Conservation (phyloP, 306 rosid genomes). For the Urtica urens region DNA sequence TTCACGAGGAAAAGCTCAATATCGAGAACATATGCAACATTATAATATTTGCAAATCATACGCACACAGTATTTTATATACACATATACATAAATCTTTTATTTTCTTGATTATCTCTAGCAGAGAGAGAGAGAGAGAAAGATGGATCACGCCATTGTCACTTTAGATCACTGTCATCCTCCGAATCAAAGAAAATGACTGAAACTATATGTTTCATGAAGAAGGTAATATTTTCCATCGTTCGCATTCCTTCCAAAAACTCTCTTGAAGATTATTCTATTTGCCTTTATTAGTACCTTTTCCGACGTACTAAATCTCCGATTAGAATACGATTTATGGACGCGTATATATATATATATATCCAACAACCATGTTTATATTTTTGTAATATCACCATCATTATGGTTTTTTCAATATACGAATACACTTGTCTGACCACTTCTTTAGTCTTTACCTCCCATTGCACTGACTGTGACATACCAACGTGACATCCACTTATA, state of each 20-base stretch:
- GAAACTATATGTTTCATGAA: conserved; percentile 13
- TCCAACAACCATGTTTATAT: no score
- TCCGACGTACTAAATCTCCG: no score
- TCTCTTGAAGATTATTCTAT: neutral
- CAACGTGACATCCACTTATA: neutral
- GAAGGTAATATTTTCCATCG: conserved; percentile 5
- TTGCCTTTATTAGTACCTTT: no score
- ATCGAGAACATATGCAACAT: neutral
- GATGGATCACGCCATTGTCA: neutral
- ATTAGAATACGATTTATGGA: no score
- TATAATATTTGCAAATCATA: no score
- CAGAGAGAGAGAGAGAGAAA: neutral
- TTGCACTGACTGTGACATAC: conserved; percentile 10
- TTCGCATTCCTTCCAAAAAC: neutral
- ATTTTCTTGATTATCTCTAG: neutral
- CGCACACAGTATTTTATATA: neutral
- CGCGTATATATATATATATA: no score
- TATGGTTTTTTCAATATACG: conserved; percentile 23
- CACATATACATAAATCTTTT: neutral
- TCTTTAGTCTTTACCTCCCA: conserved; percentile 44
- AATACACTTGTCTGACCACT: conserved; percentile 32
- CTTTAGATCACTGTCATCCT: neutral
- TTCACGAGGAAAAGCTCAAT: conserved; percentile 17
- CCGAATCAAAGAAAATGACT: conserved; percentile 3
- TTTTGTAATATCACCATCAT: no score